phyloP scores from a whole-genome alignment of 2,329 filamentous ascomycete species.

The Colletotrichum australisinense region DNA sequence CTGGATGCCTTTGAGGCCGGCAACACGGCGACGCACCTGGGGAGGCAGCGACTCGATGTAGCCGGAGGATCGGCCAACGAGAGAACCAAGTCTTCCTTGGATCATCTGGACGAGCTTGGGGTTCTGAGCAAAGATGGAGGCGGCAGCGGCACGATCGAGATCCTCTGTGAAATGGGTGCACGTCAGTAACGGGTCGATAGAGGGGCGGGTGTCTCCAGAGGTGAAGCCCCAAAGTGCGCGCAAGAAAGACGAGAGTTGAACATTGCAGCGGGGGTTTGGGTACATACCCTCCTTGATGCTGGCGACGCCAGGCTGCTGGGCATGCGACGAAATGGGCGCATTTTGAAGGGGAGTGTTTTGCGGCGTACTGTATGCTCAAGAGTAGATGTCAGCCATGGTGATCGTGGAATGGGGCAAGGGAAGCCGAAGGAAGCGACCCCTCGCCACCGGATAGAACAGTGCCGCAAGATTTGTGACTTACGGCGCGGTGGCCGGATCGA shows the following conservation, averaged over 20 bases:
- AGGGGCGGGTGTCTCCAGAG: background rate
- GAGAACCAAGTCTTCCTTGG: constrained; percentile 91
- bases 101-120: constrained; percentile 97
- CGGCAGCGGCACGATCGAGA: constrained; percentile 85
- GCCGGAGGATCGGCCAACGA: constrained; percentile 94
- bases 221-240: background rate
- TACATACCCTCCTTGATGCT: constrained; percentile 96
- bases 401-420: constrained; percentile 30
- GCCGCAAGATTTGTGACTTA: constrained; percentile 54
- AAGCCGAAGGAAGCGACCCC: constrained; percentile 16
- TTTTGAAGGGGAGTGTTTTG: constrained; percentile 97
- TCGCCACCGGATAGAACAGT: constrained; percentile 17
- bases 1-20: constrained; percentile 96
- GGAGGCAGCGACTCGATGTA: constrained; percentile 96
- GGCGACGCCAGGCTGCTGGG: constrained; percentile 91
- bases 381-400: constrained; percentile 35
- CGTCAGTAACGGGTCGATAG: constrained; percentile 39
- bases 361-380: constrained; percentile 75
- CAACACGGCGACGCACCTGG: constrained; percentile 90
- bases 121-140: constrained; percentile 95
- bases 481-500: constrained; percentile 68
- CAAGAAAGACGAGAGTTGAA: constrained; percentile 1
- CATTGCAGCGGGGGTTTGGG: constrained; percentile 37
- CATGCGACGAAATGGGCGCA: constrained; percentile 97
- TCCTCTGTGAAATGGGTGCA: constrained; percentile 74